phyloP scores from a whole-genome alignment of 768 basidiomycete species.

The Hypholoma fasciculare region DNA sequence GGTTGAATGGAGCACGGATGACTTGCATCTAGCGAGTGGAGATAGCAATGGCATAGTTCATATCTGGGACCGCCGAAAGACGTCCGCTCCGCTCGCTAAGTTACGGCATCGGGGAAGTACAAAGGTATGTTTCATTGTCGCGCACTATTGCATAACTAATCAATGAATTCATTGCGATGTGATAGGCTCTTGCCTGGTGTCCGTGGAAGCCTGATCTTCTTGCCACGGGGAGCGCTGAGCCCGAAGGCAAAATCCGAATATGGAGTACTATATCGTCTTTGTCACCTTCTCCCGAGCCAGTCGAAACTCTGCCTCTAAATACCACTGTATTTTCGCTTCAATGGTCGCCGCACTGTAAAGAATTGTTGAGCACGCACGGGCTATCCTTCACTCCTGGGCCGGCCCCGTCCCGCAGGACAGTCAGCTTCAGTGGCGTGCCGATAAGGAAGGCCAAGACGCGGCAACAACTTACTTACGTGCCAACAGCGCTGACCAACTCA shows the following conservation, averaged over 20 bases:
- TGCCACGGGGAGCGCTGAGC: slow-evolving; percentile 63
- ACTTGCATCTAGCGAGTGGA: slow-evolving; percentile 78
- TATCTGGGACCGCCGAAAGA: slow-evolving; percentile 69
- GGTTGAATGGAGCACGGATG: slow-evolving; percentile 73
- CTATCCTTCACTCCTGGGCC: slow-evolving; percentile 41
- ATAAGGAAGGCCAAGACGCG: neutral
- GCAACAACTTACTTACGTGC: slow-evolving; percentile 9
- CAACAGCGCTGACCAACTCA: slow-evolving; percentile 60
- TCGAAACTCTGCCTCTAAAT: slow-evolving; percentile 75
- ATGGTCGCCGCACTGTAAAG: slow-evolving; percentile 86
- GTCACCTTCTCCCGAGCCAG: slow-evolving; percentile 25
- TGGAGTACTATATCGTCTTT: slow-evolving; percentile 41
- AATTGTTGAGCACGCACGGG: slow-evolving; percentile 89
- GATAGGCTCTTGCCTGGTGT: slow-evolving; percentile 82
- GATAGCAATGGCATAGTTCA: slow-evolving; percentile 87
- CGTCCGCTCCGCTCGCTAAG: slow-evolving; percentile 55
- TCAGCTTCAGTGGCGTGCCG: neutral
- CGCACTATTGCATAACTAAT: neutral
- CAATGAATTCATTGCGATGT: neutral
- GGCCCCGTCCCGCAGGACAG: slow-evolving; percentile 31
- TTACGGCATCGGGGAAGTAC: slow-evolving; percentile 62
- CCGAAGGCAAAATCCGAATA: slow-evolving; percentile 45
- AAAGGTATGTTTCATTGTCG: slow-evolving; percentile 35
- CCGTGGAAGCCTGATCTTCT: slow-evolving; percentile 82
- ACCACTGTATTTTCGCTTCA: slow-evolving; percentile 68